Base-by-base conservation (phyloP, 2,329 filamentous ascomycete species). In the Colletotrichum sp. region DNA sequence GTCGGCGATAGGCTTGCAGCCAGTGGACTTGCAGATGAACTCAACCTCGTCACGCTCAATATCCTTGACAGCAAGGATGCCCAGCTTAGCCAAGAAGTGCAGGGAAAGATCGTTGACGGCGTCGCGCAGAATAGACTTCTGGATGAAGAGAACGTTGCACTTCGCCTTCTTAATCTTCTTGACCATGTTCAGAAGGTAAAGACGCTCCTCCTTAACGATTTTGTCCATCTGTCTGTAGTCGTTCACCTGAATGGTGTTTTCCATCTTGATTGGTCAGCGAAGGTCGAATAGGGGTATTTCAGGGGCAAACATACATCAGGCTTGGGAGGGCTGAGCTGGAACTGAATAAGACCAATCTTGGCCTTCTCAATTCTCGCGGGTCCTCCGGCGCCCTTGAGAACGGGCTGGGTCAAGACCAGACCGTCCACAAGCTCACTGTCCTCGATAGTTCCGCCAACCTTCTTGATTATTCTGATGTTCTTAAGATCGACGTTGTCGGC, bases 101-200 rank as follows among this genome's bases (percentile, higher is more conserved):
- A 99, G 91, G 78, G 95, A 98, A 75, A 99, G 91, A 81, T 99
- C 97, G 88, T 99, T 99, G 85, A 99, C 96, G 44, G 97, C 97
- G 82, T 99, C 97, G 81, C 97, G 93, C 75, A 99, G 92, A 81
- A 99, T 99, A 16, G 96, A 99, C 88, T 99, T 99, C 84, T 99
- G 97, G 81, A 99, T 99, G 80, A 99, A 90, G 60, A 99, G 93
- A 59, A 99, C 97, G 82, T 99, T 99, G 89, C 97, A 99, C 90
- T 99, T 99, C 80, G 97, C 96, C 91, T 99, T 99, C 89, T 99
- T 98, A 87, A 99, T 99, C 91, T 99, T 99, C 92, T 99, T 99
- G 84, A 98, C 96, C 92, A 99, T 95, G 90, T 99, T 99, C 75
- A 99, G 92, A 79, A 99, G 92, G 87, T 99, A 99, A 80, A 97